Evolutionary conservation across 2,329 filamentous ascomycete species (phyloP).

Genomic region (Cordyceps cicadae): DNA sequence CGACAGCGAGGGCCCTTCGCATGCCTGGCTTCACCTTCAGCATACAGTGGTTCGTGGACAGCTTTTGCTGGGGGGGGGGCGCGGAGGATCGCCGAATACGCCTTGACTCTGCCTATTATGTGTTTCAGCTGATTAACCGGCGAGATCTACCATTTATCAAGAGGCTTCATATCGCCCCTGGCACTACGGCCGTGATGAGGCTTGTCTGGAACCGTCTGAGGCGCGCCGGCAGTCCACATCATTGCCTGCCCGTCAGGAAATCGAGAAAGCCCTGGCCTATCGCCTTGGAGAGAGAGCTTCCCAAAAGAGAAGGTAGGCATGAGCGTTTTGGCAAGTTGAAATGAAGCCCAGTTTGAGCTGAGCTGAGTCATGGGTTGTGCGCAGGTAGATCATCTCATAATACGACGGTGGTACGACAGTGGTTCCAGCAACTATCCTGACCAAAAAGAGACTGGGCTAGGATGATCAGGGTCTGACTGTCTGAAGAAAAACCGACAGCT

Average conservation of each 20-base stretch:
- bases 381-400: background rate
- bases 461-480: background rate
- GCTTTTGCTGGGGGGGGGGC: background rate
- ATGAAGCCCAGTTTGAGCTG: background rate
- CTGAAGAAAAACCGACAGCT: background rate
- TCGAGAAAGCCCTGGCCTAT: background rate
- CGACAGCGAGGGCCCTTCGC: background rate
- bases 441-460: background rate
- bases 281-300: background rate
- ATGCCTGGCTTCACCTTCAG: background rate
- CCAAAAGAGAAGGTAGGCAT: background rate
- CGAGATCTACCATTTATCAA: background rate
- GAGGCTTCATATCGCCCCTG: background rate
- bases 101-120: background rate
- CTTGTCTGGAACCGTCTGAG: background rate
- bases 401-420: background rate
- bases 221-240: background rate
- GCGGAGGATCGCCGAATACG: background rate
- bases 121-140: background rate
- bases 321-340: background rate
- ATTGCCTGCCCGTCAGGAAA: background rate
- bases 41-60: background rate
- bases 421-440: background rate
- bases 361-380: background rate
- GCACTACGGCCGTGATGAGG: background rate